phyloP scores from a whole-genome alignment of 2,329 filamentous ascomycete genomes.

The Cercospora nicotianae region DNA sequence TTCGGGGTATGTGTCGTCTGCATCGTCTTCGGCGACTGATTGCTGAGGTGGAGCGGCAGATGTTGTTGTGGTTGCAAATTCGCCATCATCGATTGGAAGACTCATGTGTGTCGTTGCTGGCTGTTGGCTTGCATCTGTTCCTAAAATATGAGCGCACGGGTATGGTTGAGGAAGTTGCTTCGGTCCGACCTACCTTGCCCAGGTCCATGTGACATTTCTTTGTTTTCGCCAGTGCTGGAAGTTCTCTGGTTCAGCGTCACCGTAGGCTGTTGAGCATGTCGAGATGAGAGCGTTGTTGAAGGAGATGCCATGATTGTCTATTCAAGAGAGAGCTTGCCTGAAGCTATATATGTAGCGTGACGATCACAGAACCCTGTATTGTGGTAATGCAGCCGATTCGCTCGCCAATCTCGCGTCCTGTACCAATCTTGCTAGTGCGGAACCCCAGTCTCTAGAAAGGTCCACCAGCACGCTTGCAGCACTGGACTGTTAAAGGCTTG shows the following conservation, averaged over 20 bases:
- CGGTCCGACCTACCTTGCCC: not conserved
- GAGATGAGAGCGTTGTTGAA: not conserved
- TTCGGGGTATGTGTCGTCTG: conserved; percentile 27
- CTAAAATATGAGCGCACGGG: not conserved
- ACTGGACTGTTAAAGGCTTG: not conserved
- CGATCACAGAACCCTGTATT: not conserved
- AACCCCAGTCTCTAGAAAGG: not conserved
- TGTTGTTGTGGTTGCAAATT: conserved; percentile 9
- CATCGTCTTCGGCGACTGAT: conserved; percentile 15
- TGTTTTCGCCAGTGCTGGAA: not conserved
- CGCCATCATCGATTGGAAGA: conserved; percentile 19
- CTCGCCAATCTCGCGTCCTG: not conserved
- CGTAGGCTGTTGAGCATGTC: not conserved
- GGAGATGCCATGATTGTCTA: not conserved
- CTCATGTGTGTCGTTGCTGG: not conserved
- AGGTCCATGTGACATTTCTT: not conserved
- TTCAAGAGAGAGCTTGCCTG: not conserved
- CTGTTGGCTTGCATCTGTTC: not conserved
- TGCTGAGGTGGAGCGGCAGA: not conserved
- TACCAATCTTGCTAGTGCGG: not conserved
- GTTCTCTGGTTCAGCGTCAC: too few species aligned
- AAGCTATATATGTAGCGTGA: not conserved
- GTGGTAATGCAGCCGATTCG: not conserved
- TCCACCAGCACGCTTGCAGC: not conserved
- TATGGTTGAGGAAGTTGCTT: not conserved